A percentile compares a stretch with the other conserved stretches of the same genome.
These are phyloP conservation scores for Fusarium pseudonygamai DNA, from an alignment of 2,329 filamentous ascomycete species.

Conservation along the genomic window DNA sequence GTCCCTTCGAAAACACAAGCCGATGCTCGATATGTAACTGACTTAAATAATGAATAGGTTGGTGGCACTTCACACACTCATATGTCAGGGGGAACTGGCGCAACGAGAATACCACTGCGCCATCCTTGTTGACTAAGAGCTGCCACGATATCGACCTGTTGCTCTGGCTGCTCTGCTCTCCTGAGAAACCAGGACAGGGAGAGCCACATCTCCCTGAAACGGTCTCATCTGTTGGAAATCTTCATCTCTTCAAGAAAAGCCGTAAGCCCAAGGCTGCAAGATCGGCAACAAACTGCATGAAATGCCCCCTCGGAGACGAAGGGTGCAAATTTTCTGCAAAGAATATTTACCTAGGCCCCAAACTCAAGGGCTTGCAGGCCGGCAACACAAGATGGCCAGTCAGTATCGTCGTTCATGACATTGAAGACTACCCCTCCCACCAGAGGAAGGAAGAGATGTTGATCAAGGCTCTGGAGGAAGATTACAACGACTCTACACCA, in stretches of 20 bases:
- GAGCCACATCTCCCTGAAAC: constrained; percentile 76
- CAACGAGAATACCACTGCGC: constrained; percentile 78
- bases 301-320: constrained; percentile 72
- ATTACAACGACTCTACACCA: constrained; percentile 62
- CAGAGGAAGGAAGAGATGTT: constrained; percentile 53
- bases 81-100: constrained; percentile 97
- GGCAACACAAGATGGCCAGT: constrained; percentile 84
- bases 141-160: constrained; percentile 96
- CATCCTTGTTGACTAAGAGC: constrained; percentile 89
- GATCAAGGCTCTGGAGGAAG: constrained; percentile 57
- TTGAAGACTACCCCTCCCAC: constrained; percentile 75
- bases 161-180: constrained; percentile 88
- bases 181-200: constrained; percentile 56
- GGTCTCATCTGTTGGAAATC: constrained; percentile 78
- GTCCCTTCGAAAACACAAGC: background rate
- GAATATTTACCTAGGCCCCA: constrained; percentile 79
- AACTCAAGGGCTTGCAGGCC: constrained; percentile 66
- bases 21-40: background rate
- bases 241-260: constrained; percentile 79
- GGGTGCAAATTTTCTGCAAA: constrained; percentile 87
- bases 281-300: constrained; percentile 84
- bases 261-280: constrained; percentile 82
- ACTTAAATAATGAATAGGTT: constrained; percentile 63
- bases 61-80: constrained; percentile 94
- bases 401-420: constrained; percentile 89